Conservation (phyloP, 176 grass and related monocot genomes). For the Panicum miliaceum region DNA sequence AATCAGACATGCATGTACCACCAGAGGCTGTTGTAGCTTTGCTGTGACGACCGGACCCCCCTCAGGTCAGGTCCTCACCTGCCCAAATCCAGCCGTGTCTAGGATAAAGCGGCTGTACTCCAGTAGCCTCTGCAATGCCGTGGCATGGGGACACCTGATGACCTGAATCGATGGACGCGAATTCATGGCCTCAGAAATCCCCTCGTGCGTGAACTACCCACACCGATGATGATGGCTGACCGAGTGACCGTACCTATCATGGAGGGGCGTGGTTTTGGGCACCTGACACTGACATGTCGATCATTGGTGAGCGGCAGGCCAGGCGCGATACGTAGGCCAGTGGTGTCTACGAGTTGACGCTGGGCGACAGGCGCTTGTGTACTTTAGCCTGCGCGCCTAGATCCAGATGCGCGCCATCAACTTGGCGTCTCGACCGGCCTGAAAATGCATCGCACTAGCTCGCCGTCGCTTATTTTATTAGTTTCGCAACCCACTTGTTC, state of each 20-base stretch:
- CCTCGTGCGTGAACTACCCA: conserved; percentile 10
- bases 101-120: background rate
- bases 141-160: conserved; percentile 22
- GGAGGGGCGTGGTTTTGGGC: background rate
- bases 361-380: background rate
- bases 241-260: background rate
- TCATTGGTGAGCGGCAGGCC: background rate
- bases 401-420: background rate
- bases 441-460: background rate
- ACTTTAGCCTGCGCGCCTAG: conserved; percentile 7
- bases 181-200: background rate
- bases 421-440: background rate
- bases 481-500: background rate
- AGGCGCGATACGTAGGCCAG: background rate
- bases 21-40: background rate
- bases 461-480: background rate
- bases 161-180: background rate
- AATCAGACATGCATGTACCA: background rate
- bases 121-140: background rate
- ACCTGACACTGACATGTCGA: background rate
- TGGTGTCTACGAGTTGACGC: background rate
- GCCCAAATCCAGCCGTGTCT: background rate
- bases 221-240: background rate
- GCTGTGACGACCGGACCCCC: background rate
- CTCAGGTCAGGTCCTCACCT: background rate